Conservation (phyloP, 1,284 basidiomycete genomes). For the Pseudozyma tsukubaensis region DNA sequence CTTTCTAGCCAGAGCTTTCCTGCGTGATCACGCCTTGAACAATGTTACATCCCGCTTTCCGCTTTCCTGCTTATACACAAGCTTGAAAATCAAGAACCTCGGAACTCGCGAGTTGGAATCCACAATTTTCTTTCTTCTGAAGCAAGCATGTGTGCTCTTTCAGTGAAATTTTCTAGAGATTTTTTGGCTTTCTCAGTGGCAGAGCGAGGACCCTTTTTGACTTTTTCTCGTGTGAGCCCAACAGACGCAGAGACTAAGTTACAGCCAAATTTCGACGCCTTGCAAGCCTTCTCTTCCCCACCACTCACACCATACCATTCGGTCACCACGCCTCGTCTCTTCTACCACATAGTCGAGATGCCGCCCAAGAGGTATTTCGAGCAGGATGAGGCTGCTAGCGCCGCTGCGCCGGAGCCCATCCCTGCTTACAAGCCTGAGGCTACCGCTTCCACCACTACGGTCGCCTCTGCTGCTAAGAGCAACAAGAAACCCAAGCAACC, state of each 20-base stretch:
- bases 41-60: slow-evolving; percentile 4
- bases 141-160: background rate
- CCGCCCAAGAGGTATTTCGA: slow-evolving; percentile 57
- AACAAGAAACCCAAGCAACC: background rate
- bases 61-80: background rate
- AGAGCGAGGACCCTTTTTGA: slow-evolving; percentile 12
- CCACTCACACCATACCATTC: slow-evolving; percentile 4
- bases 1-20: background rate
- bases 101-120: slow-evolving; percentile 16
- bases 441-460: slow-evolving; percentile 2
- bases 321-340: background rate
- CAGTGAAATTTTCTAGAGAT: slow-evolving; percentile 15
- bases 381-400: slow-evolving; percentile 36
- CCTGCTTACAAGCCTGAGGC: slow-evolving; percentile 20
- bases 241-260: too few relatives aligned
- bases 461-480: slow-evolving; percentile 9
- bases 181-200: slow-evolving; percentile 8
- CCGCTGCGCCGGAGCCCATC: background rate
- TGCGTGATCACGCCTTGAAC: slow-evolving; percentile 16
- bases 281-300: background rate
- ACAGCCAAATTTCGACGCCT: too few relatives aligned
- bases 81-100: slow-evolving; percentile 7
- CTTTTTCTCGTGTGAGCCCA: background rate
- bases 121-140: slow-evolving; percentile 5
- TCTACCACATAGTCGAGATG: slow-evolving; percentile 23